Evolutionary conservation across 805 yeast genomes (phyloP).

Genomic region (Jamesozyma rosinii): DNA sequence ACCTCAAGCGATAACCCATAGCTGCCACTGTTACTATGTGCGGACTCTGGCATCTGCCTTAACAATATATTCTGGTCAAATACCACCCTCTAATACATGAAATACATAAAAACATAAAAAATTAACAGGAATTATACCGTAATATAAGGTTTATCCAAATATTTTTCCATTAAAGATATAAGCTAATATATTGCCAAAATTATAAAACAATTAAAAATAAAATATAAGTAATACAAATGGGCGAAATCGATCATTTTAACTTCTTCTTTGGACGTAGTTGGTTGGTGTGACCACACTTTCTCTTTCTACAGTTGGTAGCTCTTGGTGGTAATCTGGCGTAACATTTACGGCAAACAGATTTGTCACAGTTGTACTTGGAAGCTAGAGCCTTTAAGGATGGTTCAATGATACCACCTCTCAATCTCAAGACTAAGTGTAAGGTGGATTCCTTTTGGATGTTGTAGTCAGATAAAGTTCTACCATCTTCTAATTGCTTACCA

Average conservation of each 20-base stretch:
- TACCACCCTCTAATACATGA: too few species aligned
- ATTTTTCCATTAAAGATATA: slow-evolving; percentile 5
- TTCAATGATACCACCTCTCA: slow-evolving; percentile 99
- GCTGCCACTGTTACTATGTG: too few species aligned
- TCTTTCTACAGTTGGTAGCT: slow-evolving; percentile 99
- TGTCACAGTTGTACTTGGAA: slow-evolving; percentile 99
- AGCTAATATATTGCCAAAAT: slow-evolving; percentile 1
- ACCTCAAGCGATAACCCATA: too few species aligned
- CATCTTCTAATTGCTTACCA: slow-evolving; percentile 99
- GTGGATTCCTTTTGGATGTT: slow-evolving; percentile 99
- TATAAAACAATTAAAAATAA: slow-evolving; percentile 1
- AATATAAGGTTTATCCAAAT: not conserved
- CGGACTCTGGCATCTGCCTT: too few species aligned
- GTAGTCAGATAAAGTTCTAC: slow-evolving; percentile 98
- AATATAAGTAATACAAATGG: slow-evolving; percentile 2
- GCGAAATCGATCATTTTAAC: slow-evolving; percentile 61
- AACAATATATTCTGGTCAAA: too few species aligned
- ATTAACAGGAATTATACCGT: not conserved
- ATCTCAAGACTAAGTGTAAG: slow-evolving; percentile 88
- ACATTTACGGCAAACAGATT: slow-evolving; percentile 98
- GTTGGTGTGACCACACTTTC: slow-evolving; percentile 99
- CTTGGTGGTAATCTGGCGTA: slow-evolving; percentile 99
- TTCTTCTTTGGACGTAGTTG: slow-evolving; percentile 99
- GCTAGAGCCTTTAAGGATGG: slow-evolving; percentile 99
- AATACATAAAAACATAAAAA: too few species aligned